Percentiles rank a stretch among this genome's conserved stretches.
These are phyloP conservation scores for Psophocarpus tetragonolobus DNA, from an alignment of 306 rosid genomes.

Conservation along the genomic window DNA sequence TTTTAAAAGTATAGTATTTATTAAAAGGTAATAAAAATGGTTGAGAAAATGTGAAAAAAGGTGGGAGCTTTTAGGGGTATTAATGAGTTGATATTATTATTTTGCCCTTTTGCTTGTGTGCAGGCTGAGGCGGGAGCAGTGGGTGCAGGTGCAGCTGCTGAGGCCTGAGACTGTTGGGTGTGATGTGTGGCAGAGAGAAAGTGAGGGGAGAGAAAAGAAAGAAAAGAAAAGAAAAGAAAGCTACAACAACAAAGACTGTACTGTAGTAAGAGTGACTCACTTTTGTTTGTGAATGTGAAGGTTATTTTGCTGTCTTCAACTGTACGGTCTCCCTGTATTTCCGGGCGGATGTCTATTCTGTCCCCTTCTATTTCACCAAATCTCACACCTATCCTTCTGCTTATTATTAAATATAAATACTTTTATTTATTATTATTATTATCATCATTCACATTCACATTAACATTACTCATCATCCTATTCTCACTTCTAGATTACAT, in stretches of 20 bases:
- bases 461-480: too few relatives aligned
- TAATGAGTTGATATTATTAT: neutral
- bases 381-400: slow-evolving; percentile 54
- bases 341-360: slow-evolving; percentile 91
- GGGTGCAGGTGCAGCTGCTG: slow-evolving; percentile 67
- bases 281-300: slow-evolving; percentile 3
- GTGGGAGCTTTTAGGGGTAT: neutral
- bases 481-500: neutral
- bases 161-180: slow-evolving; percentile 71
- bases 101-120: slow-evolving; percentile 37
- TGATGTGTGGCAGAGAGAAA: slow-evolving; percentile 75
- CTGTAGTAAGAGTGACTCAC: slow-evolving; percentile 27
- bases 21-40: too few relatives aligned
- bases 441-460: too few relatives aligned
- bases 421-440: neutral
- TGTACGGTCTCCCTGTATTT: slow-evolving; percentile 76
- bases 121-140: slow-evolving; percentile 50
- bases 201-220: slow-evolving; percentile 13
- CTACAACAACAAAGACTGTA: slow-evolving; percentile 26
- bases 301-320: slow-evolving; percentile 22
- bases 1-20: too few relatives aligned
- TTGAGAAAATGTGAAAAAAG: neutral
- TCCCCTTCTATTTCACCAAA: slow-evolving; percentile 72
- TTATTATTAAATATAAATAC: neutral
- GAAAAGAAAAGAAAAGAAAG: neutral